Evolutionary conservation across 1,139 yeast species (phyloP).

Genomic region (Taphrina wiesneri): DNA sequence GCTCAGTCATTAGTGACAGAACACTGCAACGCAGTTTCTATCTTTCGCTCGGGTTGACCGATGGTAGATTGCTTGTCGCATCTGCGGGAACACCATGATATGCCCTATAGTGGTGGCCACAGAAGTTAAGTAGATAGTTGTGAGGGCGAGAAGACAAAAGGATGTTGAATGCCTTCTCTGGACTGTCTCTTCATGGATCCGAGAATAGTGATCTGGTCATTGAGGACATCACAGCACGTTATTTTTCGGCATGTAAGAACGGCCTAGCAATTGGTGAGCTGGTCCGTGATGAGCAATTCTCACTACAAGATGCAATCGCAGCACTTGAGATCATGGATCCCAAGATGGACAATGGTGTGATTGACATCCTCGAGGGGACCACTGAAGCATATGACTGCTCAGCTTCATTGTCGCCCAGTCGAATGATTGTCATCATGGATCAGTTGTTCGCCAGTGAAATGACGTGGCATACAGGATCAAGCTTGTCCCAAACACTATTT

Average conservation of each 20-base stretch:
- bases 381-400: slow-evolving; percentile 7
- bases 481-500: slow-evolving; percentile 35
- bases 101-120: not conserved
- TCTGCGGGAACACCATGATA: too few species aligned
- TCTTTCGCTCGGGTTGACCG: not conserved
- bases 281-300: slow-evolving; percentile 27
- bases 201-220: not conserved
- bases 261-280: slow-evolving; percentile 32
- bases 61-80: too few species aligned
- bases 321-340: slow-evolving; percentile 38
- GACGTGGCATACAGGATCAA: slow-evolving; percentile 35
- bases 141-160: not conserved
- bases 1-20: too few species aligned
- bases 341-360: slow-evolving; percentile 37
- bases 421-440: slow-evolving; percentile 29
- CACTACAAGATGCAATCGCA: slow-evolving; percentile 35
- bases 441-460: slow-evolving; percentile 32
- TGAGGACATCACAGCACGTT: slow-evolving; percentile 13
- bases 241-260: slow-evolving; percentile 7
- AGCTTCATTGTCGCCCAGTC: not conserved
- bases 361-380: slow-evolving; percentile 3
- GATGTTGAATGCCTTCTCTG: not conserved
- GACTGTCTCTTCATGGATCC: not conserved
- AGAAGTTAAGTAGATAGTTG: not conserved
- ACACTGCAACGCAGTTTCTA: not conserved